phyloP scores from a whole-genome alignment of 2,329 filamentous ascomycete species.

The Penicillium sp. region DNA sequence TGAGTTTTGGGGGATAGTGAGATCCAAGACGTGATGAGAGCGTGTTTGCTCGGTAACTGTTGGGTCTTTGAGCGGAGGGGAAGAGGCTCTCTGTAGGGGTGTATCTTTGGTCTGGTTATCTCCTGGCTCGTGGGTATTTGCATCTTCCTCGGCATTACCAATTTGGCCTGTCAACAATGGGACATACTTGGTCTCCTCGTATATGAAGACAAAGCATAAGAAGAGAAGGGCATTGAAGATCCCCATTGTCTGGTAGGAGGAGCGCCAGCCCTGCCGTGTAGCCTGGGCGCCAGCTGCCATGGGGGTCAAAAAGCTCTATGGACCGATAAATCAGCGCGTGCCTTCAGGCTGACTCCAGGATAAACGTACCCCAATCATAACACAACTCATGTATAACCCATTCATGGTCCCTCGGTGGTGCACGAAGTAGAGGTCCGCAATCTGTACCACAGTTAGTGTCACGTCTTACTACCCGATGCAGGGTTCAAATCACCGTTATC shows the following conservation, averaged over 20 bases:
- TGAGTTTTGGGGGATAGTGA: conserved; percentile 27
- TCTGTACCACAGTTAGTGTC: conserved; percentile 19
- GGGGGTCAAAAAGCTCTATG: conserved; percentile 34
- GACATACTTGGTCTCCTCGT: conserved; percentile 42
- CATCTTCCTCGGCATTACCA: conserved; percentile 1
- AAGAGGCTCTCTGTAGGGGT: conserved; percentile 3
- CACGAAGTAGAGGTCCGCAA: conserved; percentile 54
- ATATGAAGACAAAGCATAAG: conserved; percentile 35
- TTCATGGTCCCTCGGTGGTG: conserved; percentile 56
- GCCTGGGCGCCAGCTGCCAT: conserved; percentile 39
- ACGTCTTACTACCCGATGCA: conserved; percentile 25
- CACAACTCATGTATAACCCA: conserved; percentile 49
- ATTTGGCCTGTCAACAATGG: conserved; percentile 14
- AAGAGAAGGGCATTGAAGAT: conserved; percentile 34
- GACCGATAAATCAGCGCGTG: background rate
- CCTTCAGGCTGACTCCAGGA: background rate
- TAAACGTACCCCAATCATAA: conserved; percentile 38
- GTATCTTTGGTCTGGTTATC: conserved; percentile 1
- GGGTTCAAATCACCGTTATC: conserved; percentile 44
- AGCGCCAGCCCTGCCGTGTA: conserved; percentile 37
- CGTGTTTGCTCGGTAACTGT: conserved; percentile 5
- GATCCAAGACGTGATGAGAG: conserved; percentile 27
- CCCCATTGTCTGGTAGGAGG: conserved; percentile 38
- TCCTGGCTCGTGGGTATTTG: background rate
- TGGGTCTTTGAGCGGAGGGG: conserved; percentile 7